These are phyloP conservation scores for Fusarium pseudocircinatum DNA, from an alignment of 2,329 filamentous ascomycete genomes.

Conservation along the genomic window DNA sequence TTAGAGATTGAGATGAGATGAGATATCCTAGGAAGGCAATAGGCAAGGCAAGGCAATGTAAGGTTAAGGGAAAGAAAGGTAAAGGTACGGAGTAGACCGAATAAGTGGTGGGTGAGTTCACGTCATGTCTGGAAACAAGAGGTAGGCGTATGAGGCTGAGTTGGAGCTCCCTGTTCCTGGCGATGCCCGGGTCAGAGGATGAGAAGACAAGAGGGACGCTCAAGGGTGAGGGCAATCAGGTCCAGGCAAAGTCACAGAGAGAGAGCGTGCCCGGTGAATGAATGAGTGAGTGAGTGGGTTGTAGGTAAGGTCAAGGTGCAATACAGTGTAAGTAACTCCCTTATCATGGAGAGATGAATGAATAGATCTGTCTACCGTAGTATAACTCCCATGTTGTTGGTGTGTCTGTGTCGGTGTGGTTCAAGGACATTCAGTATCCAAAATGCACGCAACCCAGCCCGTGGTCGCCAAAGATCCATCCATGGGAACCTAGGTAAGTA, in stretches of 20 bases:
- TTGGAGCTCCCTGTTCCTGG: constrained; percentile 26
- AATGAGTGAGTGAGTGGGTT: background rate
- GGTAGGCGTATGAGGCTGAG: constrained; percentile 24
- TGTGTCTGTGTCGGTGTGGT: background rate
- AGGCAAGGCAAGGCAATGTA: background rate
- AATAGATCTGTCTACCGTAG: background rate
- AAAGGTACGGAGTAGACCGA: constrained; percentile 16
- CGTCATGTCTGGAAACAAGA: constrained; percentile 43
- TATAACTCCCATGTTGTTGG: background rate
- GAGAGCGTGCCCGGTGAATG: background rate
- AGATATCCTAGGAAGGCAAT: background rate
- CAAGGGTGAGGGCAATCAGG: background rate
- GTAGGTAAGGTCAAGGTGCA: background rate
- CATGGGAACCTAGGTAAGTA: constrained; percentile 12
- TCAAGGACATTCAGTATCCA: background rate
- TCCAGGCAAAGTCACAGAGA: background rate
- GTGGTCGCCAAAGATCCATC: too few species aligned
- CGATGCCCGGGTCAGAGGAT: constrained; percentile 4
- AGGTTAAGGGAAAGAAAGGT: constrained; percentile 2
- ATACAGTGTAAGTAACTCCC: background rate
- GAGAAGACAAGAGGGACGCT: background rate
- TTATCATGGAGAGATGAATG: background rate
- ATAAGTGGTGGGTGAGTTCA: constrained; percentile 40
- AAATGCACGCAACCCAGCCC: constrained; percentile 2
- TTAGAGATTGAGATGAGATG: background rate